These are phyloP conservation scores for Linnemannia zychae DNA, from an alignment of 192 early-diverging fungal genomes.

Conservation along the genomic window DNA sequence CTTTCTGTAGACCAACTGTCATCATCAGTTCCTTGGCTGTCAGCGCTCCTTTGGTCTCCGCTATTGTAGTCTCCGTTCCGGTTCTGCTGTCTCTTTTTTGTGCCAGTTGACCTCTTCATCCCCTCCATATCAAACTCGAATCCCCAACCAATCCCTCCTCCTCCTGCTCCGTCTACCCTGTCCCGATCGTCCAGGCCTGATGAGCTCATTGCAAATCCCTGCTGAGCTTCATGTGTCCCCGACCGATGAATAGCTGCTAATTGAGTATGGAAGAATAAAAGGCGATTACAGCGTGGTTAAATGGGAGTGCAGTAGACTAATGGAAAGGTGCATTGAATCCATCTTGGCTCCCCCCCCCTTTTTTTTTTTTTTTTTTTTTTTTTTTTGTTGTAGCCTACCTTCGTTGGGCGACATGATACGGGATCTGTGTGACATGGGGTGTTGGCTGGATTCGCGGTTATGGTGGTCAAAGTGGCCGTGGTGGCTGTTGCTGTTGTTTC, in stretches of 20 bases:
- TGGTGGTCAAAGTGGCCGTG: neutral
- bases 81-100: neutral
- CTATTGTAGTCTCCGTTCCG: neutral
- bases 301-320: neutral
- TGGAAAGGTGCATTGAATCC: neutral
- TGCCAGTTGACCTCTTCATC: slow-evolving; percentile 14
- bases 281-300: neutral
- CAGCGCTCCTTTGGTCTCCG: neutral
- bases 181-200: neutral
- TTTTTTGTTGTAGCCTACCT: neutral
- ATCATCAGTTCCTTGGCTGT: neutral
- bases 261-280: neutral
- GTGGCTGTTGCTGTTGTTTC: neutral
- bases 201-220: neutral
- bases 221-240: neutral
- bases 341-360: neutral
- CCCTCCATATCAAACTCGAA: slow-evolving; percentile 38
- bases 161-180: neutral
- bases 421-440: neutral
- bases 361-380: neutral
- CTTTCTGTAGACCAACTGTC: slow-evolving; percentile 3
- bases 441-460: neutral
- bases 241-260: neutral
- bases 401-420: neutral
- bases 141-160: slow-evolving; percentile 16